phyloP scores from a whole-genome alignment of 2,329 filamentous ascomycete species.

The Aspergillus versicolor region DNA sequence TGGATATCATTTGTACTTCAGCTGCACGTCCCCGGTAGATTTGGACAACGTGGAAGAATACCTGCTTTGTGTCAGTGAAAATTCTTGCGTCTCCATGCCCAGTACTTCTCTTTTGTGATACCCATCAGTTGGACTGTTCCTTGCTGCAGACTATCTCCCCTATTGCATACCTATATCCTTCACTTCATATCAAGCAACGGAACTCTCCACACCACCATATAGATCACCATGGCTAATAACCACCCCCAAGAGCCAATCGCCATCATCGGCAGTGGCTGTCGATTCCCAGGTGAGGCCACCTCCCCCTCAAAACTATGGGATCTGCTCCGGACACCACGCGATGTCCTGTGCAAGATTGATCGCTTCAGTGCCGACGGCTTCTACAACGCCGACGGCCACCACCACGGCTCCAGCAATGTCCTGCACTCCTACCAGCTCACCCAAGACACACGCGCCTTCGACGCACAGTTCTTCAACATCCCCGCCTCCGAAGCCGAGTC shows the following conservation, averaged over 20 bases:
- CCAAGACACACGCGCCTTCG: constrained; percentile 9
- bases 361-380: constrained; percentile 7
- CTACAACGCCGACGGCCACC: constrained; percentile 2
- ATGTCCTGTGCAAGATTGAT: background rate
- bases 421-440: background rate
- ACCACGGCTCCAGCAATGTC: constrained; percentile 11
- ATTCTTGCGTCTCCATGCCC: too few species aligned
- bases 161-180: too few species aligned
- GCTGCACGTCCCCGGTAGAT: too few species aligned
- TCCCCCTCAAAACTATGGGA: constrained; percentile 10
- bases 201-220: too few species aligned
- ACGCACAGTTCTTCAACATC: constrained; percentile 14
- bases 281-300: constrained; percentile 4
- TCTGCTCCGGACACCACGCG: constrained; percentile 1
- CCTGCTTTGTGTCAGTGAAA: too few species aligned
- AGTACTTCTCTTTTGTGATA: too few species aligned
- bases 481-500: background rate
- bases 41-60: too few species aligned
- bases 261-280: constrained; percentile 15
- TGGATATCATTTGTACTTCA: too few species aligned
- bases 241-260: constrained; percentile 9
- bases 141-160: too few species aligned
- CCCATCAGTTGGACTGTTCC: too few species aligned
- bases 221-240: background rate
- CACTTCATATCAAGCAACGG: too few species aligned